Conservation (phyloP, 495 filamentous ascomycete species). For the Xylaria nigripes region DNA sequence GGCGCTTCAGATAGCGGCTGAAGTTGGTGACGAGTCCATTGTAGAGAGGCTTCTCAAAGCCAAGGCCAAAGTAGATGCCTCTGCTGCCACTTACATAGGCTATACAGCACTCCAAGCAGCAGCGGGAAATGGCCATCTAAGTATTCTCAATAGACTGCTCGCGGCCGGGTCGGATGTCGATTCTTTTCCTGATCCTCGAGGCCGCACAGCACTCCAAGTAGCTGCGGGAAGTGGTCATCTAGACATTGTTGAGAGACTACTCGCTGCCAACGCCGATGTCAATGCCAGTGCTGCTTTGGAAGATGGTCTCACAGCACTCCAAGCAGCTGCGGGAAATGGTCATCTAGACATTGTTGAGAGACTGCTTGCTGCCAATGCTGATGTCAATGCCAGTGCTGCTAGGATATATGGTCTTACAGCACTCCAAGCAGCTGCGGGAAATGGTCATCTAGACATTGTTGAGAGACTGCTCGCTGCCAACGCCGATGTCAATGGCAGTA, state of each 20-base stretch:
- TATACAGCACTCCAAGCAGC: too few relatives aligned
- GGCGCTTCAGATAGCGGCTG: neutral
- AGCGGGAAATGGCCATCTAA: too few relatives aligned
- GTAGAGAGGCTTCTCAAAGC: neutral
- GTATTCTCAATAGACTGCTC: too few relatives aligned
- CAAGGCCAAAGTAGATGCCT: neutral
- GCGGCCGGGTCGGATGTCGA: constrained; percentile 7
- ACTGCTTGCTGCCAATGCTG: neutral
- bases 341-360: neutral
- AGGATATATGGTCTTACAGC: neutral
- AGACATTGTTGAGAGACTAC: neutral
- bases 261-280: neutral
- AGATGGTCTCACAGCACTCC: neutral
- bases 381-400: neutral
- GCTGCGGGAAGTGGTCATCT: neutral
- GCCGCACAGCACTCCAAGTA: too few relatives aligned
- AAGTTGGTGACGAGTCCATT: neutral
- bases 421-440: neutral
- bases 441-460: neutral
- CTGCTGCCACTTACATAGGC: too few relatives aligned
- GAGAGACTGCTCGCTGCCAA: neutral
- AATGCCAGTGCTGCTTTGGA: neutral
- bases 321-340: neutral
- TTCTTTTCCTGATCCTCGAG: too few relatives aligned
- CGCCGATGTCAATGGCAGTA: neutral